A percentile compares a stretch with the other conserved stretches of the same genome.
phyloP scores from a whole-genome alignment of 2,329 filamentous ascomycete species.

The Helminthosporium solani region DNA sequence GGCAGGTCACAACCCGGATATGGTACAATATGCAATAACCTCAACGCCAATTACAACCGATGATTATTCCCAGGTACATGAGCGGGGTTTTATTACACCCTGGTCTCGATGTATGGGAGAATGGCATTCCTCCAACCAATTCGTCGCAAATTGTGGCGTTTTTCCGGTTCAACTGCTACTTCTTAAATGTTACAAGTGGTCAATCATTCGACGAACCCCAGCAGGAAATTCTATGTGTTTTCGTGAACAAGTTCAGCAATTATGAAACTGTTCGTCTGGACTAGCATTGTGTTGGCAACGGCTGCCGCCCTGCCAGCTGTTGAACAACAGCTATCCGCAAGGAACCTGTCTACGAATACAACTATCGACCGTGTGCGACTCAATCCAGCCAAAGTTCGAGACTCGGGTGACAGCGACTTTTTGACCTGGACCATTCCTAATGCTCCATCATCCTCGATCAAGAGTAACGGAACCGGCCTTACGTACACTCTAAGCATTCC shows the following conservation, averaged over 20 bases:
- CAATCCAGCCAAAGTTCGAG: slow-evolving; percentile 14
- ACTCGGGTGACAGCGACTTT: slow-evolving; percentile 13
- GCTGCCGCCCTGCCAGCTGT: not conserved
- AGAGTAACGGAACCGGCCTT: slow-evolving; percentile 3
- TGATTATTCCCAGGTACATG: not conserved
- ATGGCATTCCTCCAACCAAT: not conserved
- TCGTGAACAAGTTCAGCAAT: not conserved
- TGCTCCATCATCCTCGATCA: slow-evolving; percentile 7
- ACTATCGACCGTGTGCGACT: slow-evolving; percentile 12
- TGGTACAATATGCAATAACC: not conserved
- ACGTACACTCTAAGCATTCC: slow-evolving; percentile 14
- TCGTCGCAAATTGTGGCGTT: not conserved
- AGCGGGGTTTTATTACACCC: not conserved
- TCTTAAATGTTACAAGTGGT: not conserved
- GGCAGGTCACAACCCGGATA: too few species aligned
- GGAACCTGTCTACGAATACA: not conserved
- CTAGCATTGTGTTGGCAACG: not conserved
- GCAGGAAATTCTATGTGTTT: not conserved
- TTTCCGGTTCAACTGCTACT: not conserved
- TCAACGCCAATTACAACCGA: not conserved
- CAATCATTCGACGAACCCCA: not conserved
- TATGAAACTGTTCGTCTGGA: not conserved
- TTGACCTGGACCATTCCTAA: slow-evolving; percentile 14
- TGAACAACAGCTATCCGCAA: not conserved
- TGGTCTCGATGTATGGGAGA: not conserved